Conservation (phyloP, 139 green algal genomes). For the Chlorella sp. region DNA sequence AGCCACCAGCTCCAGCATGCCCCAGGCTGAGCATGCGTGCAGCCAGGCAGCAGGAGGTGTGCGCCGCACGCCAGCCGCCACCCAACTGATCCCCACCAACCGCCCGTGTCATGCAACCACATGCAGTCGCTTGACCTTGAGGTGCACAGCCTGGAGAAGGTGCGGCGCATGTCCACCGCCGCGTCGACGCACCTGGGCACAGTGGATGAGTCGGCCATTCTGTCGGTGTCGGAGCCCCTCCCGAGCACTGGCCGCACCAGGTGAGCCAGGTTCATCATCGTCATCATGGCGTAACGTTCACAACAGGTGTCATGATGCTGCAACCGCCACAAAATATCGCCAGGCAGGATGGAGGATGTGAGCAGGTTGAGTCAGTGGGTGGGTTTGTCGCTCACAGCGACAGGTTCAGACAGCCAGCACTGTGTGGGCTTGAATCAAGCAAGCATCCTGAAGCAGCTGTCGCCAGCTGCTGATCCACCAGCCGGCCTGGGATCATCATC, state of each 20-base stretch:
- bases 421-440: not conserved
- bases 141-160: constrained; percentile 17
- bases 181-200: no score
- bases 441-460: not conserved
- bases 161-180: not conserved
- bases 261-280: not conserved
- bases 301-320: no score
- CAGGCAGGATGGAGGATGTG: no score
- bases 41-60: not conserved
- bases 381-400: no score
- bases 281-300: no score
- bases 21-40: not conserved
- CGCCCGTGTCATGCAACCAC: not conserved
- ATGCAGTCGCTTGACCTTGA: constrained; percentile 19
- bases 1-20: not conserved
- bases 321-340: no score
- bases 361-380: not conserved
- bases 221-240: no score
- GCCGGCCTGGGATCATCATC: not conserved
- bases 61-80: not conserved
- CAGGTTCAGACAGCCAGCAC: not conserved
- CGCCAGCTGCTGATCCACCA: no score
- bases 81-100: not conserved
- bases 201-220: not conserved
- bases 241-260: not conserved